Percentiles rank a stretch among this genome's conserved stretches.
Conservation (phyloP, 2,329 filamentous ascomycete species). For the Hypoxylon sp. region DNA sequence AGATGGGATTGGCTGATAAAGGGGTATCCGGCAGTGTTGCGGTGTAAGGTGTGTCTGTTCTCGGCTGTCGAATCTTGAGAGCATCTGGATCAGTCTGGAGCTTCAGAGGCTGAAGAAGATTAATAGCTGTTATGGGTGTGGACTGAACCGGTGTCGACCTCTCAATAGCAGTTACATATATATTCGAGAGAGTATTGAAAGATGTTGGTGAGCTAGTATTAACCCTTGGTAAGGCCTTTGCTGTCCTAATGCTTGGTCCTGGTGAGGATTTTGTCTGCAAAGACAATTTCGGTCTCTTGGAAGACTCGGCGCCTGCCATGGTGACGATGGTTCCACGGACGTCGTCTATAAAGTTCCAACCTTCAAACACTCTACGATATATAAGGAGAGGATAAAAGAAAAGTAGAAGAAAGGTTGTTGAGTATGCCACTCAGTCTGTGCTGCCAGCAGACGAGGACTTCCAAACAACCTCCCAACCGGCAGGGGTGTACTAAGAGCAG, state of each 20-base stretch:
- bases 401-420: conserved; percentile 30
- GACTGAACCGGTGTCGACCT: conserved; percentile 66
- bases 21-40: conserved; percentile 69
- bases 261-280: conserved; percentile 67
- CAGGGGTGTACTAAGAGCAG: conserved; percentile 44
- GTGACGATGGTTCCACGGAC: conserved; percentile 34
- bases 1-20: conserved; percentile 65
- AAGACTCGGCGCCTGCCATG: conserved; percentile 57
- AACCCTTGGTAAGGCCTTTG: conserved; percentile 61
- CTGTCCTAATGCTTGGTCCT: conserved; percentile 57
- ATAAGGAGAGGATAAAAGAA: conserved; percentile 14
- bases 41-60: conserved; percentile 62
- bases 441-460: conserved; percentile 47
- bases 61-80: conserved; percentile 53
- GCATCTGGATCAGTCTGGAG: conserved; percentile 57
- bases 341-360: conserved; percentile 14
- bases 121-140: conserved; percentile 66
- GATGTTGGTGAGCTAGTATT: conserved; percentile 73
- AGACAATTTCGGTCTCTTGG: conserved; percentile 70
- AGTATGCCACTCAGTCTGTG: conserved; percentile 43
- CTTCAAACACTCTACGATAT: conserved; percentile 16
- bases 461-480: conserved; percentile 48
- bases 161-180: conserved; percentile 74
- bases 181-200: conserved; percentile 77
- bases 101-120: conserved; percentile 58